Percentiles rank a stretch among this genome's conserved stretches.
Evolutionary conservation across 495 filamentous ascomycete species (phyloP).

Genomic region (Penicillium alfredii): DNA sequence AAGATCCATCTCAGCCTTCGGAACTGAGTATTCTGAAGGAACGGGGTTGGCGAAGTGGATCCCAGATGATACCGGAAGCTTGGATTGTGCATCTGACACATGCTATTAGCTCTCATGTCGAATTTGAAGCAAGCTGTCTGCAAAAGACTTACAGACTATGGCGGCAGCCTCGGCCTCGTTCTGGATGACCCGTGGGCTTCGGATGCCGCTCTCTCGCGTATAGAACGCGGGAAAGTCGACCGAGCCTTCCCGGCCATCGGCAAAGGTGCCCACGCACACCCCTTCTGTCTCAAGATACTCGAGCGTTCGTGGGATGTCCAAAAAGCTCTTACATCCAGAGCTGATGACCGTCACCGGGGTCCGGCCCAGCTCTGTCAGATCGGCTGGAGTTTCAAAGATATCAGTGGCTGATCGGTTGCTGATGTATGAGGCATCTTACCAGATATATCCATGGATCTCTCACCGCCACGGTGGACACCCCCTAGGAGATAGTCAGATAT

Average conservation of each 20-base stretch:
- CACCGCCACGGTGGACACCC: constrained; percentile 87
- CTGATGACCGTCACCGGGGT: constrained; percentile 85
- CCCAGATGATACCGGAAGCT: constrained; percentile 63
- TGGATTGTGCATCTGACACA: constrained; percentile 53
- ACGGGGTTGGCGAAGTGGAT: constrained; percentile 87
- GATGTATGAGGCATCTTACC: constrained; percentile 18
- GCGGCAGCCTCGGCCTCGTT: constrained; percentile 77
- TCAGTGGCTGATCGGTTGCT: not conserved
- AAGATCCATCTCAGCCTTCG: constrained; percentile 64
- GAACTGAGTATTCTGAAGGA: constrained; percentile 61
- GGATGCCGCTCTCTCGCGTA: constrained; percentile 73
- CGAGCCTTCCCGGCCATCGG: constrained; percentile 59
- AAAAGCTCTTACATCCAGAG: constrained; percentile 90
- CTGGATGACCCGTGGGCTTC: constrained; percentile 67
- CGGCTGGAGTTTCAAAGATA: constrained; percentile 45
- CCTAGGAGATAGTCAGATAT: constrained; percentile 43
- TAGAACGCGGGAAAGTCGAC: constrained; percentile 90
- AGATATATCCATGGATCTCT: constrained; percentile 84
- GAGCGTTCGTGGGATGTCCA: constrained; percentile 84
- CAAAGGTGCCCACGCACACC: constrained; percentile 79
- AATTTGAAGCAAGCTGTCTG: not conserved
- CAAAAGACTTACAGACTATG: constrained; percentile 61
- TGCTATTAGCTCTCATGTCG: not conserved
- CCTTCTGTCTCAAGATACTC: constrained; percentile 96
- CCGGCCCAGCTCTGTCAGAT: constrained; percentile 89